These are phyloP conservation scores for Aspergillus felis DNA, from an alignment of 2,329 filamentous ascomycete genomes.

Conservation along the genomic window DNA sequence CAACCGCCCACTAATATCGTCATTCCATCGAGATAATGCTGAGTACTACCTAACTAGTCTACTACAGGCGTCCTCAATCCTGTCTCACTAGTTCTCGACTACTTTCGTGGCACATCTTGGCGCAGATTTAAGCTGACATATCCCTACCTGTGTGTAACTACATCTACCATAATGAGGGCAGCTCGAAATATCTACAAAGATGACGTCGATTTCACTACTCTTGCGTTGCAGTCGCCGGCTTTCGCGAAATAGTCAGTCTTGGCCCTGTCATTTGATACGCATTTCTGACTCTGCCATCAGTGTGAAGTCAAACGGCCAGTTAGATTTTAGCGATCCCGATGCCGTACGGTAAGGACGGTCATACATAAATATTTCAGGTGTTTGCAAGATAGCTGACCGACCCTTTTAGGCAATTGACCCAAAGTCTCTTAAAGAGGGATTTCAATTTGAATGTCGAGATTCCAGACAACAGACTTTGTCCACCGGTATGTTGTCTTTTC, in stretches of 20 bases:
- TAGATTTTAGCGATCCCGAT: slow-evolving; percentile 77
- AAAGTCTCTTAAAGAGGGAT: slow-evolving; percentile 69
- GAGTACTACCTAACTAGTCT: not conserved
- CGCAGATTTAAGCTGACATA: not conserved
- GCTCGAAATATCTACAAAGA: slow-evolving; percentile 50
- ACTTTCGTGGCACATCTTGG: not conserved
- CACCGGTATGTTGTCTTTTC: slow-evolving; percentile 57
- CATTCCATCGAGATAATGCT: not conserved
- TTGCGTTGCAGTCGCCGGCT: slow-evolving; percentile 56
- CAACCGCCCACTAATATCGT: not conserved
- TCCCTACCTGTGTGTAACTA: not conserved
- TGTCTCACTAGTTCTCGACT: not conserved
- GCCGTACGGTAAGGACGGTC: slow-evolving; percentile 62
- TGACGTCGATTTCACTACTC: slow-evolving; percentile 58
- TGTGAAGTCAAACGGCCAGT: slow-evolving; percentile 53
- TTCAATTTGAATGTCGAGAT: slow-evolving; percentile 70
- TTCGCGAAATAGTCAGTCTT: slow-evolving; percentile 55
- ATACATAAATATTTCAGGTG: not conserved
- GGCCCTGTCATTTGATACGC: not conserved
- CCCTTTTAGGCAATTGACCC: slow-evolving; percentile 61
- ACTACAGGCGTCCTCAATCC: not conserved
- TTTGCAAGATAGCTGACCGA: slow-evolving; percentile 6
- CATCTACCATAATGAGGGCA: slow-evolving; percentile 25
- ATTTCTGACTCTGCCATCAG: slow-evolving; percentile 28
- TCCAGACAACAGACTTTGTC: slow-evolving; percentile 76